Percentiles rank a stretch among this genome's conserved stretches.
Conservation (phyloP, 257 asterid species). For the Buddleja alternifolia region DNA sequence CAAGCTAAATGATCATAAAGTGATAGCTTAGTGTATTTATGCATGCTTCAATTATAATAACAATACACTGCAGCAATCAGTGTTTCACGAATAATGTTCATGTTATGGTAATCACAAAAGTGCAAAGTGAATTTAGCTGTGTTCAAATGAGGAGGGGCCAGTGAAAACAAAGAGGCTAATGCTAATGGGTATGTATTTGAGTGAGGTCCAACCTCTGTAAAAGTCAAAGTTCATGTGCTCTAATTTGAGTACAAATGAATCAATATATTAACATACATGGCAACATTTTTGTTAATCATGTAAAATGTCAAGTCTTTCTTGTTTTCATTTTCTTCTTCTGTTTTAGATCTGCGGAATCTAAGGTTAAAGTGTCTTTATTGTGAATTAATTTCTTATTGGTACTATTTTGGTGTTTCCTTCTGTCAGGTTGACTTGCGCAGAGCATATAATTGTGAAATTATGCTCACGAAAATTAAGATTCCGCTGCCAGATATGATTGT, state of each 20-base stretch:
- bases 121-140: conserved; percentile 21
- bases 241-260: conserved; percentile 10
- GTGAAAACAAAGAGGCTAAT: background rate
- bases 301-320: background rate
- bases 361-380: conserved; percentile 10
- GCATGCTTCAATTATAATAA: background rate
- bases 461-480: conserved; percentile 95
- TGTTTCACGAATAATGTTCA: background rate
- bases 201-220: conserved; percentile 17
- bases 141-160: conserved; percentile 3
- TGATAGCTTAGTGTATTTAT: conserved; percentile 11
- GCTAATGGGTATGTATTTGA: background rate
- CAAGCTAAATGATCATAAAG: background rate
- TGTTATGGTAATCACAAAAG: background rate
- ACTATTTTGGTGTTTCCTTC: conserved; percentile 27
- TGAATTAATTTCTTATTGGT: conserved; percentile 26
- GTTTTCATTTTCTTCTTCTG: background rate
- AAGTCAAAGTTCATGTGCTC: conserved; percentile 1
- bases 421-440: conserved; percentile 90
- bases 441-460: conserved; percentile 97
- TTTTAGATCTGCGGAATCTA: conserved; percentile 15
- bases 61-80: background rate
- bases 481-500: conserved; percentile 94
- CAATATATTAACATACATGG: conserved; percentile 7
- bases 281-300: conserved; percentile 1